Evolutionary conservation across 1,284 basidiomycete species (phyloP), one percentile per base, ranked within the genome.

Genomic region (Thelephora terrestris): DNA sequence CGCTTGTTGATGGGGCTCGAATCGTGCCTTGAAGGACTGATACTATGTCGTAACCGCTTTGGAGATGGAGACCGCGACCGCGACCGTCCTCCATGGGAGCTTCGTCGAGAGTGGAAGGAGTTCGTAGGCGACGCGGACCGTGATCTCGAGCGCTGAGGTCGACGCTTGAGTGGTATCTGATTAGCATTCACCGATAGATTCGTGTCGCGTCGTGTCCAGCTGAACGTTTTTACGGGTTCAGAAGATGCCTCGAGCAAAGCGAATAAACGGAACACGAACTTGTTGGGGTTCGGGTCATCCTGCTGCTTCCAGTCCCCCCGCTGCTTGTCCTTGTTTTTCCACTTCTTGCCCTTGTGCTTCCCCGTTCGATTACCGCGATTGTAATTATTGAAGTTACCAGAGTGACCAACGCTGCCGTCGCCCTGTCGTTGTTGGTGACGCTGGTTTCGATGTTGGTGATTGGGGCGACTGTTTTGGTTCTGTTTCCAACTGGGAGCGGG

Each of bases 221-320:
- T 67, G 36, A 37, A 20, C 16, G 35, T 38, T 37, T 43, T 7
- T 14, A 42, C 46, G 27, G 18, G 20, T 51, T 20, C 60, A 49
- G 48, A 45, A 44, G 47, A 43, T 34, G 35, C 39, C 21, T 42
- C 17, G 4, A 38, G 55, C 50, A 48, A 37, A 48, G 25, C 43
- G 46, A 46, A 43, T 45, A 50, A 42, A 46, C 29, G 27, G 32
- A 61, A 49, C 36, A 61, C 75, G 34, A 58, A 87, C 85, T 87
- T 87, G 63, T 87, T 87, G 52, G 79, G 61, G 55, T 73, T 75
- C 18, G 73, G 71, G 50, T 83, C 82, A 49, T 84, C 80, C 42
- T 69, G 29, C 7, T 32, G 71, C 46, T 74, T 69, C 74, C 79
- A 79, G 55, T 81, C 81, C 45, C 79, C 71, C 47, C 60, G 62